Base-by-base conservation (phyloP, 345 rosid genomes). In the Erysimum cheiranthoides region DNA sequence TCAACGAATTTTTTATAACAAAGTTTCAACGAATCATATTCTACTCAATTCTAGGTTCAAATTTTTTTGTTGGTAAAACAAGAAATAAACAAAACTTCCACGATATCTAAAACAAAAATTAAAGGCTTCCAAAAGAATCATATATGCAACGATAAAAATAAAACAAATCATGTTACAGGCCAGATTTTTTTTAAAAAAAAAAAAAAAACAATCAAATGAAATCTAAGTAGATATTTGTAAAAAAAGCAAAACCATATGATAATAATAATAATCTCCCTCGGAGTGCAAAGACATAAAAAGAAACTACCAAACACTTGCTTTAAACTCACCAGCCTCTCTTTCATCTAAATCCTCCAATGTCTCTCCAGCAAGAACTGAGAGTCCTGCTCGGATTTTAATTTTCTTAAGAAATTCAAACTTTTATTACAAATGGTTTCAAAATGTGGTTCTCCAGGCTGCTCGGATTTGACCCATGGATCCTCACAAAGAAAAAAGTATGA, bases 371-470 rank as follows among this genome's bases (percentile, higher is more conserved):
- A 66, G 31, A 66, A 32, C 42, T 3, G 5, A 28, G 53, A 28
- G 53, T 45, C 52, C 63, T 69, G 13, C 40, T 30, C 16, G 18
- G 28, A 54, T 43, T 53, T 30, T 18, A 45, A 31, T 4, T n/a
- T n/a, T 58, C 60, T 66, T 27, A 57, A 35, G 6, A 12, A 64
- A 53, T 69, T 58, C 28, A 50, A 51, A 43, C 31, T 47, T 74
- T 75, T 68, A 76, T 68, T 51, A 76, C 69, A 75, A 25, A 75
- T 10, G 46, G 63, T 39, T 25, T 68, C 74, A 53, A 61, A 66
- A 47, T 56, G 51, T 66, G 14, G 58, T 57, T 68, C 51, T 68
- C 51, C 61, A 51, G 17, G 60, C 54, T 50, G 68, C 68, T 57
- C 25, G 34, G 45, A 70, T 12, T 43, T 45, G 65, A 58, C 45